phyloP scores from a whole-genome alignment of 2,329 filamentous ascomycete species.

The Ophiostoma piceae region DNA sequence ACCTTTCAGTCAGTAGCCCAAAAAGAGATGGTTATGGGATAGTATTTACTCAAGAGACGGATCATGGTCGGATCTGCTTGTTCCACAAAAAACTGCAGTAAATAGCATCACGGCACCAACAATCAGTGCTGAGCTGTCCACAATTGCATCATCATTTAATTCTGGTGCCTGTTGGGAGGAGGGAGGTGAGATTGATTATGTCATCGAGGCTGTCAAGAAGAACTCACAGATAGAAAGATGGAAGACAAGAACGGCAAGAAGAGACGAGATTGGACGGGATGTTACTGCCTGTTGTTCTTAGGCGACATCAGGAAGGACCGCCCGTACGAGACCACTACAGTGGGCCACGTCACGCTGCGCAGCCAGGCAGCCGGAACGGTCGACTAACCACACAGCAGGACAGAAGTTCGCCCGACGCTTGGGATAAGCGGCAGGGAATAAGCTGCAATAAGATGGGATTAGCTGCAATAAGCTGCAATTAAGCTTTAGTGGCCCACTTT shows the following conservation, averaged over 20 bases:
- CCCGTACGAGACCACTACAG: neutral
- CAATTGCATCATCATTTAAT: neutral
- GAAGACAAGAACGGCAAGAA: neutral
- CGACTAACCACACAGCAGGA: constrained; percentile 19
- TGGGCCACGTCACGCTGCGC: constrained; percentile 3
- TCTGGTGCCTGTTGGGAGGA: neutral
- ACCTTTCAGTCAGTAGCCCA: no score
- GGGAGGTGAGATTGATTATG: constrained; percentile 1
- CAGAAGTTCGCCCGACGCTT: constrained; percentile 3
- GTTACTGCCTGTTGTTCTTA: neutral
- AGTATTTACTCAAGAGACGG: no score
- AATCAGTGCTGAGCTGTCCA: neutral
- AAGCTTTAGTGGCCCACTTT: neutral
- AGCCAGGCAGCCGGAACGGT: constrained; percentile 27
- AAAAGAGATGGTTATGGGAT: no score
- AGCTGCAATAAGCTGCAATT: neutral
- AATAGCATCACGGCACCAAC: no score
- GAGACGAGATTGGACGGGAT: neutral
- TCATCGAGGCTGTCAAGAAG: neutral
- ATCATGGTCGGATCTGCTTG: no score
- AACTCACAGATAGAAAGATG: no score
- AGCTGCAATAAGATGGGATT: neutral
- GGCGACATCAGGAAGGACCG: neutral
- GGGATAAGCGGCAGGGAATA: neutral
- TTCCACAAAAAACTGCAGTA: no score